These are phyloP conservation scores for Linum trigynum DNA, from an alignment of 345 rosid species.

Conservation along the genomic window DNA sequence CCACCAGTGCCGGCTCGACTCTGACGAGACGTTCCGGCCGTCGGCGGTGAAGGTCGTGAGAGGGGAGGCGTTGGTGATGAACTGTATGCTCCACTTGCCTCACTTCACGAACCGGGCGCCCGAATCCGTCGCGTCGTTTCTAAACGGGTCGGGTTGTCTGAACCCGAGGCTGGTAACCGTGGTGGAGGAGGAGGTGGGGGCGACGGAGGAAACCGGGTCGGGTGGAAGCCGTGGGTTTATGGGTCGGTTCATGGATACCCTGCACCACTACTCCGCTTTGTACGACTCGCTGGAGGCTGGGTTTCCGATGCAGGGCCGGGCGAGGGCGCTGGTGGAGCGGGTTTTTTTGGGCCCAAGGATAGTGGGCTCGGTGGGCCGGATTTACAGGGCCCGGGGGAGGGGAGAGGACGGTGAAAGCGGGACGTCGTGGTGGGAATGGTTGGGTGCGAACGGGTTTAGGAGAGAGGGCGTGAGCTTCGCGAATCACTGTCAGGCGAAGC, in stretches of 20 bases:
- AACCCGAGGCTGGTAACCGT: slow-evolving; percentile 49
- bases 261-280: slow-evolving; percentile 77
- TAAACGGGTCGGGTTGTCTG: slow-evolving; percentile 42
- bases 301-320: slow-evolving; percentile 53
- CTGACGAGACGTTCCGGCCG: slow-evolving; percentile 45
- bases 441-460: slow-evolving; percentile 36
- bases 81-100: slow-evolving; percentile 76
- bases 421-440: slow-evolving; percentile 43
- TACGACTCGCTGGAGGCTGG: slow-evolving; percentile 77
- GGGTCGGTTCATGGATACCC: slow-evolving; percentile 62
- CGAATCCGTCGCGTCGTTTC: slow-evolving; percentile 49
- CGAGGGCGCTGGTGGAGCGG: slow-evolving; percentile 56
- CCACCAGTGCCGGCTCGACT: slow-evolving; percentile 63
- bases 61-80: slow-evolving; percentile 70
- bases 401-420: slow-evolving; percentile 16
- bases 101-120: slow-evolving; percentile 50
- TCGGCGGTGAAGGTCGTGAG: slow-evolving; percentile 45
- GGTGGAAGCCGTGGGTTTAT: slow-evolving; percentile 34
- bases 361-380: slow-evolving; percentile 41
- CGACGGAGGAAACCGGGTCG: slow-evolving; percentile 16
- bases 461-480: slow-evolving; percentile 53
- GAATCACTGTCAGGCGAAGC: slow-evolving; percentile 79
- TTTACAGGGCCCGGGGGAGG: slow-evolving; percentile 24
- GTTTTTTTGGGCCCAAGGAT: slow-evolving; percentile 67
- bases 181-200: slow-evolving; percentile 65